Evolutionary conservation across 345 rosid species (phyloP).

Genomic region (Trapa incisa): DNA sequence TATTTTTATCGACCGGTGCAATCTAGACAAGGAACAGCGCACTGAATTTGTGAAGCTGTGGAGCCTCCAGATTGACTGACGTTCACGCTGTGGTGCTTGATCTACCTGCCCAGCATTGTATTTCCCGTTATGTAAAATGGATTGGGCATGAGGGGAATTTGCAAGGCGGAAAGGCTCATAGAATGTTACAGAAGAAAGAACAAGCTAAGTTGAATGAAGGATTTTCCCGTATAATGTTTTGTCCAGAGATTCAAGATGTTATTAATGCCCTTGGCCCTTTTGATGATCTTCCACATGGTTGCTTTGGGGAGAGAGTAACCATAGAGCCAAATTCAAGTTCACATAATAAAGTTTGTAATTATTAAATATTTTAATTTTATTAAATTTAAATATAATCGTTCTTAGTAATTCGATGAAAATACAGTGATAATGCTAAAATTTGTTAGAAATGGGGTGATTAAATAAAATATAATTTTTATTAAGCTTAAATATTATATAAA

Average conservation of each 20-base stretch:
- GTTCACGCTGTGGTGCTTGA: slow-evolving; percentile 74
- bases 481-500: too few species aligned
- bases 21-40: slow-evolving; percentile 70
- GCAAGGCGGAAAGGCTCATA: slow-evolving; percentile 94
- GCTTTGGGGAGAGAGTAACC: slow-evolving; percentile 47
- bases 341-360: slow-evolving; percentile 60
- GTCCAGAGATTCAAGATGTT: slow-evolving; percentile 54
- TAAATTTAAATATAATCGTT: too few species aligned
- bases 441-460: too few species aligned
- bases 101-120: slow-evolving; percentile 68
- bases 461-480: too few species aligned
- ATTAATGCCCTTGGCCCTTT: slow-evolving; percentile 33
- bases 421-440: too few species aligned
- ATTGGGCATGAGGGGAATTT: slow-evolving; percentile 78
- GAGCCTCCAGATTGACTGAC: slow-evolving; percentile 25
- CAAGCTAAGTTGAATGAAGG: slow-evolving; percentile 67
- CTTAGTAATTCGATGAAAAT: too few species aligned
- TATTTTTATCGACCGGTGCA: slow-evolving; percentile 78
- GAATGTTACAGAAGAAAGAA: slow-evolving; percentile 79
- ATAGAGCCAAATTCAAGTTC: slow-evolving; percentile 54
- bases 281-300: slow-evolving; percentile 55
- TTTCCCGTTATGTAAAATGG: slow-evolving; percentile 74
- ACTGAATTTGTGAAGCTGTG: slow-evolving; percentile 67
- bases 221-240: slow-evolving; percentile 52
- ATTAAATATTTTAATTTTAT: too few species aligned